Conservation (phyloP, 805 yeast species). For the Cyberlindnera maclurae region DNA sequence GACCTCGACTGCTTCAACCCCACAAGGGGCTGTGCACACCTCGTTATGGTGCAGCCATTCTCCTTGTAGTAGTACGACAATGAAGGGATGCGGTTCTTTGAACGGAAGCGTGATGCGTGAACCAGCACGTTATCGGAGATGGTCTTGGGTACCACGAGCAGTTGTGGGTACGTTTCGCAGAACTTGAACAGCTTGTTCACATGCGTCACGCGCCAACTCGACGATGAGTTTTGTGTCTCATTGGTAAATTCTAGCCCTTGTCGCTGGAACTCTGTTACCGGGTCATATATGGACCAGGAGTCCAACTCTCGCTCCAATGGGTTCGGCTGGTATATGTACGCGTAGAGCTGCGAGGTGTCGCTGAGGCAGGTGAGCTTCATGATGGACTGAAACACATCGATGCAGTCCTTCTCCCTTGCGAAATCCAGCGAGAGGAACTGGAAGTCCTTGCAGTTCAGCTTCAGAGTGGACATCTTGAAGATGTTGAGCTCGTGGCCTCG, state of each 20-base stretch:
- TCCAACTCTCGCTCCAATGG: conserved; percentile 50
- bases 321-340: conserved; percentile 75
- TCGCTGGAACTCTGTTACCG: conserved; percentile 58
- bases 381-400: conserved; percentile 67
- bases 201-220: conserved; percentile 62
- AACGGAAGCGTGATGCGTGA: conserved; percentile 80
- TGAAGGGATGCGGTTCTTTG: conserved; percentile 80
- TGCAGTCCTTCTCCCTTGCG: conserved; percentile 46
- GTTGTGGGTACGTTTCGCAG: conserved; percentile 69
- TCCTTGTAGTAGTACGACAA: conserved; percentile 66
- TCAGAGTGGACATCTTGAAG: conserved; percentile 42
- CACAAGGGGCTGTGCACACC: conserved; percentile 90
- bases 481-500: conserved; percentile 19
- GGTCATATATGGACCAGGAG: conserved; percentile 70
- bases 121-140: conserved; percentile 76
- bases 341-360: conserved; percentile 57
- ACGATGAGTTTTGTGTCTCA: conserved; percentile 4
- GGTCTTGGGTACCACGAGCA: conserved; percentile 61
- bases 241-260: conserved; percentile 48
- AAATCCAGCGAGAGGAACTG: conserved; percentile 77
- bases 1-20: conserved; percentile 85
- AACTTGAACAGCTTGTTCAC: conserved; percentile 61
- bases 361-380: conserved; percentile 55
- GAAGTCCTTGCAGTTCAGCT: conserved; percentile 79
- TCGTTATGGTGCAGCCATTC: conserved; percentile 70